These are phyloP conservation scores for Hibiscus syriacus DNA, from an alignment of 345 rosid species.

Conservation along the genomic window DNA sequence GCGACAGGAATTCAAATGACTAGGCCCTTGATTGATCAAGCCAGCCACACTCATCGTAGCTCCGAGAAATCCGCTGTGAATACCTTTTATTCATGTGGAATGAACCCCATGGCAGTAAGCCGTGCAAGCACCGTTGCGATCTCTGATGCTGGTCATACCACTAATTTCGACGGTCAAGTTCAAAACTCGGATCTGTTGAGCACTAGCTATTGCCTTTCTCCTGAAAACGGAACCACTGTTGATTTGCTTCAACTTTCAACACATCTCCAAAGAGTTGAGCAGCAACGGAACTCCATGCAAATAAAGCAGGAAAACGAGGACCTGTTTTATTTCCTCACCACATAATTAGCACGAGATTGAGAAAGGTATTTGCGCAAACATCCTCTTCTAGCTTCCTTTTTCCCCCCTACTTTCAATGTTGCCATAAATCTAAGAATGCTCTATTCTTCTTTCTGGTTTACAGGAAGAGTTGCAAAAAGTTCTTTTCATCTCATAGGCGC, in stretches of 20 bases:
- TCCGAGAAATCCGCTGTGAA: conserved; percentile 20
- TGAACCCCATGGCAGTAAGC: conserved; percentile 28
- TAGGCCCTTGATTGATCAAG: conserved; percentile 28
- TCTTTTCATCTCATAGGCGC: conserved; percentile 5
- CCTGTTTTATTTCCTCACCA: conserved; percentile 28
- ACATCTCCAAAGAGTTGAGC: conserved; percentile 69
- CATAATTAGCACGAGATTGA: conserved; percentile 6
- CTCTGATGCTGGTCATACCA: conserved; percentile 19
- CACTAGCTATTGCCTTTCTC: conserved; percentile 23
- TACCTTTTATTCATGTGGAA: conserved; percentile 22
- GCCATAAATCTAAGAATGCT: neutral
- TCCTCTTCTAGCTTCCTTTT: neutral
- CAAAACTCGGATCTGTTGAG: conserved; percentile 23
- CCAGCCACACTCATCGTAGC: conserved; percentile 13
- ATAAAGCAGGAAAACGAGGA: conserved; percentile 45
- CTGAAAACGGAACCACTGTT: conserved; percentile 40
- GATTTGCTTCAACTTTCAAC: conserved; percentile 69
- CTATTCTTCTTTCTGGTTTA: conserved; percentile 14
- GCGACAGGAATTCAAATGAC: conserved; percentile 28
- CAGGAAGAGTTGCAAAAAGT: conserved; percentile 6
- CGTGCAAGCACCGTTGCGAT: conserved; percentile 22
- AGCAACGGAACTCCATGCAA: conserved; percentile 45
- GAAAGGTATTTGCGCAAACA: neutral
- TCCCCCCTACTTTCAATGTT: neutral
- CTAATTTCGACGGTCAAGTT: conserved; percentile 20